Percentiles rank a stretch among this genome's conserved stretches.
These are phyloP conservation scores for Trichosporon asahii DNA, from an alignment of 1,284 basidiomycete genomes.

Conservation along the genomic window DNA sequence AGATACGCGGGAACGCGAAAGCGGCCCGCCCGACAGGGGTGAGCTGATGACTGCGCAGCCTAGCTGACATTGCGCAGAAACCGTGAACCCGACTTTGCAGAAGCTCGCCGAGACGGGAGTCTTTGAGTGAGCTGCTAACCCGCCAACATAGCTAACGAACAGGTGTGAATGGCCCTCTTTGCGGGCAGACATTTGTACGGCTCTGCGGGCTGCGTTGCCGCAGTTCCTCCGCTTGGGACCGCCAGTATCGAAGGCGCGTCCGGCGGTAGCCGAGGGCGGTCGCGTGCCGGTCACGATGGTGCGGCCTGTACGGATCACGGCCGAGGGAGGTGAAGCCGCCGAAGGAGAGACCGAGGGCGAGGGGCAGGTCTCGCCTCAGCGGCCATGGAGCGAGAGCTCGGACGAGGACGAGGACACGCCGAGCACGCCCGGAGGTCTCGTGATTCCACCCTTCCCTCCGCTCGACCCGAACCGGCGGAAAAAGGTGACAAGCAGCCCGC, in stretches of 20 bases:
- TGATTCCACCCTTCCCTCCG: conserved; percentile 73
- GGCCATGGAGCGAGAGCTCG: conserved; percentile 13
- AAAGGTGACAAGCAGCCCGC: conserved; percentile 21
- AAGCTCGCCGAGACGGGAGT: conserved; percentile 66
- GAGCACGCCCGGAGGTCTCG: conserved; percentile 61
- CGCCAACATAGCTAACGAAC: conserved; percentile 8
- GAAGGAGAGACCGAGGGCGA: neutral
- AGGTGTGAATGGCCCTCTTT: conserved; percentile 73
- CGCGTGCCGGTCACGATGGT: conserved; percentile 6
- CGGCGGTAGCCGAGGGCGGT: neutral
- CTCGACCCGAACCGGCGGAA: conserved; percentile 54
- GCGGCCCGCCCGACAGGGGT: conserved; percentile 16
- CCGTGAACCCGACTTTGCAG: conserved; percentile 61
- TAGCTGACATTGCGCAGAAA: conserved; percentile 11
- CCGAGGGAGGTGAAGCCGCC: neutral
- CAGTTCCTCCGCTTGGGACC: conserved; percentile 26
- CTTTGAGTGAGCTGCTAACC: conserved; percentile 59
- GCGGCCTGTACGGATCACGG: neutral
- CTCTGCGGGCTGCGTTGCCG: conserved; percentile 26
- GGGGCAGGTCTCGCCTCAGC: neutral
- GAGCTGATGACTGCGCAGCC: neutral
- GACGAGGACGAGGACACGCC: conserved; percentile 32
- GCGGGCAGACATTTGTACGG: conserved; percentile 53
- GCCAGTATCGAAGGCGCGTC: conserved; percentile 6
- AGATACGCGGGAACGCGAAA: conserved; percentile 6